Base-by-base conservation (phyloP, 2,329 filamentous ascomycete species). In the Phialocephala sp. region DNA sequence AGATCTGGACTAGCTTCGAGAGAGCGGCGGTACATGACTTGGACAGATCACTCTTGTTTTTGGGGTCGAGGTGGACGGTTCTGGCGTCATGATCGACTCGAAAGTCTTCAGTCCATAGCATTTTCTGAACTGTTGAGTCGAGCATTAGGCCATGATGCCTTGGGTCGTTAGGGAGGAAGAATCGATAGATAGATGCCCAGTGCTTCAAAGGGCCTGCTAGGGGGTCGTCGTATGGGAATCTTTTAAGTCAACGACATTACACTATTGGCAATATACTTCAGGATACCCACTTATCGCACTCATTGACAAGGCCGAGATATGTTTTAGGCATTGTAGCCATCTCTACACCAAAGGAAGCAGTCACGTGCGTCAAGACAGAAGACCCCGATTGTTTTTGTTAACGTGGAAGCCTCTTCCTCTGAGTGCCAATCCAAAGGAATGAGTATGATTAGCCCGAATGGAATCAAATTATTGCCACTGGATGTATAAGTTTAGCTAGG, bases 71-170 rank as follows among this genome's bases (percentile, higher is more conserved):
- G 12, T 72, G 76, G 4, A 82, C 77, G 9, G 68, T 72, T 37
- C 69, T 75, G n/a, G 67, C 72, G 8, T 72, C 57, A n/a, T 72
- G 70, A 37, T 77, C 55, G 65, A 83, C 66, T 57, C 59, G 52
- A 69, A 84, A 82, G 22, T 75, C 68, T 0, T 74, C 1, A 0
- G 81, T 81, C 80, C 81, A 83, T 3, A 82, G 82, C 76, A 86
- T 82, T 47, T 77, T 76, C 36, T 76, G 64, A 15, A 85, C 80
- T 18, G 79, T 83, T 57, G 74, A 74, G 2, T 80, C 79, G 58
- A 81, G 79, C 56, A 86, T 77, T 75, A 84, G 83, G 69, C 84
- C 84, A 66, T 86, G 83, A 0, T 82, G 77, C 4, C 80, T 77
- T 20, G 76, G 65, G 65, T 85, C 83, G 1, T 79, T 74, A 1